phyloP scores from a whole-genome alignment of 148 eudicot species.

The Vaccinium vitisidaea region DNA sequence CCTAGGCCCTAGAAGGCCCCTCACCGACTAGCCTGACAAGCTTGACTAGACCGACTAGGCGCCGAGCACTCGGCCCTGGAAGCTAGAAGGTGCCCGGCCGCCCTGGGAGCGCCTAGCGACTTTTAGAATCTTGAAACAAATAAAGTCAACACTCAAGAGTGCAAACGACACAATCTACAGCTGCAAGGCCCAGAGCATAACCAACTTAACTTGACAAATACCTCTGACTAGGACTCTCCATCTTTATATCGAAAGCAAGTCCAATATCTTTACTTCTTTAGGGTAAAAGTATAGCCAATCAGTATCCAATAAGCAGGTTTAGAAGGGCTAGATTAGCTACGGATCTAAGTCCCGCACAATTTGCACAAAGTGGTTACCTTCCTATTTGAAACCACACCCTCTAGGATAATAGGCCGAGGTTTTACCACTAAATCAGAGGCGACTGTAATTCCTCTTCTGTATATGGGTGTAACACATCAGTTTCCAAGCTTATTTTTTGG shows the following conservation, averaged over 20 bases:
- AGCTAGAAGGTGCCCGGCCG: too few species aligned
- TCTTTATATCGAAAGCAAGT: background rate
- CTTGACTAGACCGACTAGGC: too few species aligned
- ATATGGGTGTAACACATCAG: background rate
- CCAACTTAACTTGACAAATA: background rate
- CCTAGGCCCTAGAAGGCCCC: too few species aligned
- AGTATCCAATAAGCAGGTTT: background rate
- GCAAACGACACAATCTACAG: background rate
- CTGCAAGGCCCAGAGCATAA: background rate
- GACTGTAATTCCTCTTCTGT: background rate
- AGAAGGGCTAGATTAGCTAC: background rate
- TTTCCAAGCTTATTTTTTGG: background rate
- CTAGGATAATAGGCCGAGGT: background rate
- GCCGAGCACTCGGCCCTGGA: too few species aligned
- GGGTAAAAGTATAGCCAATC: background rate
- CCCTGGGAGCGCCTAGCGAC: too few species aligned
- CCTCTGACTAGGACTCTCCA: background rate
- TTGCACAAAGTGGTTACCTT: background rate
- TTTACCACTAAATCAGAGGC: background rate
- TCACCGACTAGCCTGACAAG: too few species aligned
- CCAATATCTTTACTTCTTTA: background rate
- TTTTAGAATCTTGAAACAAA: background rate
- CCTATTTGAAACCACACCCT: background rate
- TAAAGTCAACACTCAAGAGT: background rate
- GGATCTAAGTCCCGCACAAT: background rate